Conservation (phyloP, 1,139 yeast genomes). For the Meyerozyma elateridarum region DNA sequence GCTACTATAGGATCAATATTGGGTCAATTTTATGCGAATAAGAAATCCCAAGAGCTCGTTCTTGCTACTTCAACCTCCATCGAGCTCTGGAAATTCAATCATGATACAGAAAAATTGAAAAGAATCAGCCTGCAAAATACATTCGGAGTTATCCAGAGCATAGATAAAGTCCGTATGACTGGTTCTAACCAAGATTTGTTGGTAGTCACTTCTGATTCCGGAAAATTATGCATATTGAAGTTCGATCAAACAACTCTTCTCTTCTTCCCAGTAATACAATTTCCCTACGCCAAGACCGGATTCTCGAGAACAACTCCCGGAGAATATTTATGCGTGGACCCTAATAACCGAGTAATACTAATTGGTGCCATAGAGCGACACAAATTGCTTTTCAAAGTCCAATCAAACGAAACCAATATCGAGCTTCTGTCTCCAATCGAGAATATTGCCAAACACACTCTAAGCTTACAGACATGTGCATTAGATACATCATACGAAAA, state of each 20-base stretch:
- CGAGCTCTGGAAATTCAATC: slow-evolving; percentile 49
- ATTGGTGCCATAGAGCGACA: slow-evolving; percentile 68
- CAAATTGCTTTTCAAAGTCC: slow-evolving; percentile 55
- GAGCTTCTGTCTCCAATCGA: slow-evolving; percentile 73
- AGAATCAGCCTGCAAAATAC: slow-evolving; percentile 40
- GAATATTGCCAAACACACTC: slow-evolving; percentile 44
- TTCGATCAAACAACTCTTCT: slow-evolving; percentile 33
- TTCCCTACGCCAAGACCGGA: slow-evolving; percentile 73
- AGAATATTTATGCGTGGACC: slow-evolving; percentile 67
- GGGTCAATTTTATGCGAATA: slow-evolving; percentile 63
- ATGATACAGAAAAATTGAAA: slow-evolving; percentile 51
- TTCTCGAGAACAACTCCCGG: slow-evolving; percentile 76
- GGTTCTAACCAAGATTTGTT: slow-evolving; percentile 55
- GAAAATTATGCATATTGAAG: slow-evolving; percentile 58
- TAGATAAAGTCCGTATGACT: slow-evolving; percentile 47
- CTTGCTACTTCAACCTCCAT: slow-evolving; percentile 51
- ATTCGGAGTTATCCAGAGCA: slow-evolving; percentile 56
- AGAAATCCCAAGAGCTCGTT: slow-evolving; percentile 60
- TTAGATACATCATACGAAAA: slow-evolving; percentile 76
- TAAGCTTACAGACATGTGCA: slow-evolving; percentile 56
- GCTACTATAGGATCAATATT: slow-evolving; percentile 49
- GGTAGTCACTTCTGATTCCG: slow-evolving; percentile 79
- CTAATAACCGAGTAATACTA: slow-evolving; percentile 66
- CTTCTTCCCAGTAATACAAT: slow-evolving; percentile 52
- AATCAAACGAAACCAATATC: slow-evolving; percentile 35